phyloP scores from a whole-genome alignment of 345 rosid species.

The Aegle marmelos region DNA sequence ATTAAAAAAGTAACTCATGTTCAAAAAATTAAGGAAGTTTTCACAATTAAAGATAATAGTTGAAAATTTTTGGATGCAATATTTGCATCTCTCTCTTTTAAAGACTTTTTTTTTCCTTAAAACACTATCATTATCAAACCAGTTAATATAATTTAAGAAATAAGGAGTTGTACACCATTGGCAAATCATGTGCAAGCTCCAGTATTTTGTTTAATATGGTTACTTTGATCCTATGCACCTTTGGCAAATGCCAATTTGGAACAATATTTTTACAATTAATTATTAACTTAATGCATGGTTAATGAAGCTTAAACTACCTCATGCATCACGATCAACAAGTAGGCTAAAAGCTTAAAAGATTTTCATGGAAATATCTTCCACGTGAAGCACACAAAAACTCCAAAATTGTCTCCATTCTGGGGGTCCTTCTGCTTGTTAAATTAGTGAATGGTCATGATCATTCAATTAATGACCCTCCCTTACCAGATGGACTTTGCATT shows the following conservation, averaged over 20 bases:
- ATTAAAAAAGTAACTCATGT: not conserved
- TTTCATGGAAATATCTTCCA: not conserved
- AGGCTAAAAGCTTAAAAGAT: not conserved
- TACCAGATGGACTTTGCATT: slow-evolving; percentile 4
- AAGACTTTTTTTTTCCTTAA: too few relatives aligned
- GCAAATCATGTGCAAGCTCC: too few relatives aligned
- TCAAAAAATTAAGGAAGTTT: not conserved
- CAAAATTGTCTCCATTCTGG: slow-evolving; percentile 16
- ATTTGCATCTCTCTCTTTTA: too few relatives aligned
- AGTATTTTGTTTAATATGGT: too few relatives aligned
- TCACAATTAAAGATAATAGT: not conserved
- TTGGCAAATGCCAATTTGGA: too few relatives aligned
- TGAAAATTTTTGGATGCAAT: not conserved
- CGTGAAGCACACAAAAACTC: not conserved
- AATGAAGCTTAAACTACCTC: not conserved
- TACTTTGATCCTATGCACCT: too few relatives aligned
- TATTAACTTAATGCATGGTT: not conserved
- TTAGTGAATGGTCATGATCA: slow-evolving; percentile 11
- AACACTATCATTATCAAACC: too few relatives aligned
- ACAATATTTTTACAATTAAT: too few relatives aligned
- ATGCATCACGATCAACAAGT: not conserved
- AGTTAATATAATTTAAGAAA: too few relatives aligned
- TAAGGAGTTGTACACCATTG: too few relatives aligned
- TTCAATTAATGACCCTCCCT: not conserved
- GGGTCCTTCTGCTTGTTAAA: slow-evolving; percentile 7